Conservation (phyloP, 768 basidiomycete species). For the Pleurotus cornucopiae region DNA sequence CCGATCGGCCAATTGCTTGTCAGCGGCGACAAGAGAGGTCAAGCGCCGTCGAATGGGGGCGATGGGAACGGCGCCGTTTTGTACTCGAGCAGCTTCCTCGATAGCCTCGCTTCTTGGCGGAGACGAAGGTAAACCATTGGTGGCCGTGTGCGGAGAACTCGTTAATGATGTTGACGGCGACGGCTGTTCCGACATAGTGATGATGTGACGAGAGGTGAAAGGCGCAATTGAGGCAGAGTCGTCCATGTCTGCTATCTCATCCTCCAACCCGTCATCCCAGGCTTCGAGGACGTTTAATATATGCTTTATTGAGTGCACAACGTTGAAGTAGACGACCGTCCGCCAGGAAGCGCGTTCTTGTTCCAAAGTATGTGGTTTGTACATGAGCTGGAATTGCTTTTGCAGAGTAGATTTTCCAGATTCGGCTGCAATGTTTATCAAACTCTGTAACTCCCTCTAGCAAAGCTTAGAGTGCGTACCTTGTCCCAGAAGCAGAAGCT, state of each 20-base stretch:
- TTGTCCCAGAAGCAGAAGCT: slow-evolving; percentile 75
- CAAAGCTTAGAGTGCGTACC: background rate
- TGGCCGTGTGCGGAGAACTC: slow-evolving; percentile 15
- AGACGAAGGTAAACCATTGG: slow-evolving; percentile 15
- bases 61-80: slow-evolving; percentile 35
- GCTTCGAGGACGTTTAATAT: slow-evolving; percentile 60
- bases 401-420: slow-evolving; percentile 76
- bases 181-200: slow-evolving; percentile 28
- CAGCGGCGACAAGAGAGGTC: slow-evolving; percentile 55
- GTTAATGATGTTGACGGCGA: slow-evolving; percentile 36
- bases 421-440: slow-evolving; percentile 38
- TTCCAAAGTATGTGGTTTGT: slow-evolving; percentile 66
- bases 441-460: background rate
- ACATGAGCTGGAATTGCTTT: slow-evolving; percentile 81
- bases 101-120: slow-evolving; percentile 14
- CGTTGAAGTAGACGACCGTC: slow-evolving; percentile 73
- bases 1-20: slow-evolving; percentile 62
- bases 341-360: slow-evolving; percentile 70
- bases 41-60: slow-evolving; percentile 56
- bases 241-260: slow-evolving; percentile 30
- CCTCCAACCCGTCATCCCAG: slow-evolving; percentile 59
- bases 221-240: slow-evolving; percentile 23
- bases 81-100: slow-evolving; percentile 22
- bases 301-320: slow-evolving; percentile 66
- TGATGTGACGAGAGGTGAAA: slow-evolving; percentile 22